Evolutionary conservation across 108 stramenopile species (phyloP).

Genomic region (Phaeodactylum tricornutum): DNA sequence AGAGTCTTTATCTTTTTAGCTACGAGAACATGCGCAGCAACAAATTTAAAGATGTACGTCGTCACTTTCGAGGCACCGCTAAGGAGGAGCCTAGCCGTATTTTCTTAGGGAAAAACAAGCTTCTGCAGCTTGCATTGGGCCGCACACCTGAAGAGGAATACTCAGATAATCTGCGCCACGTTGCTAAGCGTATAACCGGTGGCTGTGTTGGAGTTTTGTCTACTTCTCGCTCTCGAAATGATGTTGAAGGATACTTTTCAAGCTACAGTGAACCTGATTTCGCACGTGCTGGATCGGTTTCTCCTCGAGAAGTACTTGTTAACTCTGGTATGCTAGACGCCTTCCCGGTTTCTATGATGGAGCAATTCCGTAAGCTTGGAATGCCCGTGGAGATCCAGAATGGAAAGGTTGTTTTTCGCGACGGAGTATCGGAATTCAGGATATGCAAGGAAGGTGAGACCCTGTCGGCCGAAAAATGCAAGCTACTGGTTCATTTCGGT

Average conservation of each 20-base stretch:
- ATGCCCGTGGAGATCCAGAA: conserved; percentile 88
- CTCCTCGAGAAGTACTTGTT: conserved; percentile 59
- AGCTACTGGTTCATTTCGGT: conserved; percentile 83
- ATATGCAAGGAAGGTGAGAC: conserved; percentile 85
- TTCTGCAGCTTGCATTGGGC: conserved; percentile 89
- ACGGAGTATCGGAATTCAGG: conserved; percentile 53
- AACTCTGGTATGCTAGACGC: conserved; percentile 56
- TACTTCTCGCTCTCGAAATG: conserved; percentile 53
- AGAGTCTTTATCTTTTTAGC: conserved; percentile 83
- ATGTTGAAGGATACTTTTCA: conserved; percentile 82
- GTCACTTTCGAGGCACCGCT: conserved; percentile 58
- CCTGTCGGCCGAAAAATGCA: conserved; percentile 83
- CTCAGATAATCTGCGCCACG: conserved; percentile 79
- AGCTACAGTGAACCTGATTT: conserved; percentile 77
- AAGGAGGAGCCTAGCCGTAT: conserved; percentile 54
- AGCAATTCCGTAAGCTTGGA: conserved; percentile 91
- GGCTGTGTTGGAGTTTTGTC: conserved; percentile 79
- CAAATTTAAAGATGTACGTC: conserved; percentile 88
- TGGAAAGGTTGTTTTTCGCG: conserved; percentile 71
- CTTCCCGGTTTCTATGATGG: conserved; percentile 87
- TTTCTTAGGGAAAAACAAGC: conserved; percentile 95
- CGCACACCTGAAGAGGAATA: conserved; percentile 89
- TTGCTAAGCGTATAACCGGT: conserved; percentile 70
- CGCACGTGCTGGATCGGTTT: conserved; percentile 76
- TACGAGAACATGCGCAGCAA: conserved; percentile 93